Evolutionary conservation across 129 eudicot genomes (phyloP).

Genomic region (Apium graveolens): DNA sequence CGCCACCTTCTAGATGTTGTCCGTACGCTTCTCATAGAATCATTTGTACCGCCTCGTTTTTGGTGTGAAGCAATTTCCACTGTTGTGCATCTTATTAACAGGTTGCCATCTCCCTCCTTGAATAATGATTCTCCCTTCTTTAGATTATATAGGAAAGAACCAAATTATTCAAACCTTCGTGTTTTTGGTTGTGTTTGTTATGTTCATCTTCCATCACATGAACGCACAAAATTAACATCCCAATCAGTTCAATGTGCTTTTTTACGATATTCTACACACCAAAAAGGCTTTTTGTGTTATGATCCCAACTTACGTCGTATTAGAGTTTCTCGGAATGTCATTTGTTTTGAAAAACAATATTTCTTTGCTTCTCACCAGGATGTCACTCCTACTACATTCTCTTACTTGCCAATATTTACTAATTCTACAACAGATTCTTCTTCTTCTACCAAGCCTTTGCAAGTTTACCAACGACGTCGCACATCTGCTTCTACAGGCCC

Average conservation of each 20-base stretch:
- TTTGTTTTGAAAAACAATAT: neutral
- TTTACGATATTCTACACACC: conserved; percentile 6
- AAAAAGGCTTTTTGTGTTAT: conserved; percentile 2
- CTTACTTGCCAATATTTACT: neutral
- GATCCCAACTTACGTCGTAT: neutral
- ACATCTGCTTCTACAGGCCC: neutral
- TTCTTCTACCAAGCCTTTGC: neutral
- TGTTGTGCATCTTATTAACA: neutral
- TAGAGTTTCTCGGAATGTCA: conserved; percentile 8
- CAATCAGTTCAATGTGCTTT: conserved; percentile 9
- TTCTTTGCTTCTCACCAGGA: neutral
- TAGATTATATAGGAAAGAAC: neutral
- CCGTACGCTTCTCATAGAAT: neutral
- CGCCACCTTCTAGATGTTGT: neutral
- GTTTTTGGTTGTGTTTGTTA: neutral
- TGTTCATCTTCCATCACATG: conserved; percentile 5
- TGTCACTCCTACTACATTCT: neutral
- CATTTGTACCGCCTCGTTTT: neutral
- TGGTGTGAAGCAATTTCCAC: neutral
- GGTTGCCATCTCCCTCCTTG: neutral
- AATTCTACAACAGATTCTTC: neutral
- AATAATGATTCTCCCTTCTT: neutral
- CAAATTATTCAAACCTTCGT: neutral
- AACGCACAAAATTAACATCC: conserved; percentile 11
- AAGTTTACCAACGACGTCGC: neutral